Percentiles rank a stretch among this genome's conserved stretches.
Conservation (phyloP, 371 early-diverging fungal species). For the Mucor saturninus region DNA sequence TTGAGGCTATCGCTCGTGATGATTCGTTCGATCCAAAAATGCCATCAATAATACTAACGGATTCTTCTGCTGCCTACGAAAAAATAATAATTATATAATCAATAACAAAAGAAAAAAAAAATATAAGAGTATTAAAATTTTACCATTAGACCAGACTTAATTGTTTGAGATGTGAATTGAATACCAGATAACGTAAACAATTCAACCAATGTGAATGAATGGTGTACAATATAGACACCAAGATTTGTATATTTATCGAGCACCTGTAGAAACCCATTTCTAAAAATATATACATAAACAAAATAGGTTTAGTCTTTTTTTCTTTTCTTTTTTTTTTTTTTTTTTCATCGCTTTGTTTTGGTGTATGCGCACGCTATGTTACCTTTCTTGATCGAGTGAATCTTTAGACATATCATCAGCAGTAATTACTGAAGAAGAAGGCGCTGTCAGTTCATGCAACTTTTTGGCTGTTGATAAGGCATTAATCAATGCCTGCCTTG, state of each 20-base stretch:
- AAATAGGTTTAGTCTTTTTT: neutral
- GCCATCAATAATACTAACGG: constrained; percentile 88
- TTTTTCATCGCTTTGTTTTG: neutral
- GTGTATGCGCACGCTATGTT: neutral
- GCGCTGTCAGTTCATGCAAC: constrained; percentile 47
- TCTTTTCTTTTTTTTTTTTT: neutral
- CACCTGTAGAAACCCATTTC: constrained; percentile 61
- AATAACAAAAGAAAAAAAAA: neutral
- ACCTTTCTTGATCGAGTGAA: constrained; percentile 24
- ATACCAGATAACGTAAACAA: constrained; percentile 79
- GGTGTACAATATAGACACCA: constrained; percentile 73
- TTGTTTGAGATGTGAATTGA: constrained; percentile 74
- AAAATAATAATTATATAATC: neutral
- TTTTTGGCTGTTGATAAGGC: constrained; percentile 64
- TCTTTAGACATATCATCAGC: neutral
- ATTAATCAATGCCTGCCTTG: constrained; percentile 58
- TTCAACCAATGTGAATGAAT: constrained; percentile 79
- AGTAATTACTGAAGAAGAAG: constrained; percentile 5
- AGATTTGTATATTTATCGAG: constrained; percentile 73
- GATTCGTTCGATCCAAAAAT: constrained; percentile 93
- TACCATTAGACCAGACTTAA: constrained; percentile 74
- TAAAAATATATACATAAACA: constrained; percentile 6
- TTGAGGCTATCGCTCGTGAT: constrained; percentile 83
- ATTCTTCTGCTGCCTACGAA: constrained; percentile 81
- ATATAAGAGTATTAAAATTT: neutral